phyloP scores from a whole-genome alignment of 495 filamentous ascomycete genomes.

The Rhizodiscina lignyota region DNA sequence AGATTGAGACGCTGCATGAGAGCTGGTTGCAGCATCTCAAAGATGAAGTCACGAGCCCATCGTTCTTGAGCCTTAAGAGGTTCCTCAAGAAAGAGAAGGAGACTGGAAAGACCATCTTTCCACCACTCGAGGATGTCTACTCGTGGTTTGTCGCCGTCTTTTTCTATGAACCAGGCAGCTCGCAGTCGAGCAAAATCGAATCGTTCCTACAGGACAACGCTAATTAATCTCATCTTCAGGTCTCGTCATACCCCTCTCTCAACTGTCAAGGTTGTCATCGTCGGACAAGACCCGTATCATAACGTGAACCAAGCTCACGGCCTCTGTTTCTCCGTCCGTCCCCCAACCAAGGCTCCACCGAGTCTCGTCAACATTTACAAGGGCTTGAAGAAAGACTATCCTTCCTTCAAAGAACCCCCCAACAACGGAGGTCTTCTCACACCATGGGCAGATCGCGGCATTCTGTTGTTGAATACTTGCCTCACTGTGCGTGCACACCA shows the following conservation, averaged over 20 bases:
- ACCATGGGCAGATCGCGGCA: constrained; percentile 84
- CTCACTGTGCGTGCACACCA: constrained; percentile 81
- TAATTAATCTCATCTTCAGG: constrained; percentile 29
- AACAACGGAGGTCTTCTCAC: constrained; percentile 65
- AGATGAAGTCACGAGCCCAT: constrained; percentile 56
- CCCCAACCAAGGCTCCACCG: constrained; percentile 74
- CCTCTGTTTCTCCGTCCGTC: constrained; percentile 81
- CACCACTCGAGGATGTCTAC: constrained; percentile 79
- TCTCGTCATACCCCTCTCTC: constrained; percentile 78
- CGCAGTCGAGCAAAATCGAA: background rate
- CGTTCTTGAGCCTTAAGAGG: constrained; percentile 74
- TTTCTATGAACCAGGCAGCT: background rate
- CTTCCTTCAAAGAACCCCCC: constrained; percentile 54
- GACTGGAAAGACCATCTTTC: constrained; percentile 61
- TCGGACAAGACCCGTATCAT: constrained; percentile 96
- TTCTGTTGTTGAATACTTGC: constrained; percentile 83
- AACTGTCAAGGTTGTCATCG: constrained; percentile 72
- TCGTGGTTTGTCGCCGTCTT: constrained; percentile 46
- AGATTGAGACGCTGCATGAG: constrained; percentile 81
- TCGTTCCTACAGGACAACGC: constrained; percentile 1
- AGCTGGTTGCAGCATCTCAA: constrained; percentile 80
- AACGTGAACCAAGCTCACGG: constrained; percentile 92
- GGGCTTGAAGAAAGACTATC: constrained; percentile 73
- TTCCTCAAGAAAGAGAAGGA: constrained; percentile 70
- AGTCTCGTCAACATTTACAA: constrained; percentile 87